Base-by-base conservation (phyloP, 352 stramenopile genomes). In the Pythium oligandrum region DNA sequence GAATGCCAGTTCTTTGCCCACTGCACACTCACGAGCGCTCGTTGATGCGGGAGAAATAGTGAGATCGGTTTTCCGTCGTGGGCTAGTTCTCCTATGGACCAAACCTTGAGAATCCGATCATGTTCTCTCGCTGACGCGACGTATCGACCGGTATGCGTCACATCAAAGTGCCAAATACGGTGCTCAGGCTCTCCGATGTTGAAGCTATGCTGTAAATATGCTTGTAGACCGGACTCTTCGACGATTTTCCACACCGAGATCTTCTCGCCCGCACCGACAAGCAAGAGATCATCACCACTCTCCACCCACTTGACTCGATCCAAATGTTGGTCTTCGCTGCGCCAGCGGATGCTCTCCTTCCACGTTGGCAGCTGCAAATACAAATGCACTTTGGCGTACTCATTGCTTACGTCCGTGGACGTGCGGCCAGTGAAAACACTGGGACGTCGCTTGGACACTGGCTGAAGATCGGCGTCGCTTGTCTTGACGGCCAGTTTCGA, bases 191-290 rank as follows among this genome's bases (percentile, higher is more conserved):
- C 42, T 8, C 55, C 62, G 33, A 90, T 38, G 0, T 52, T 59
- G 7, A 95, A 84, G 61, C 70, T 86, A 7, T 79, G 73, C 57
- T 93, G 83, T 35, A 90, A 56, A 59, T 92, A 92, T 45, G 60
- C 60, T 50, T 92, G 68, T 30, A 87, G 70, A 31, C 86, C 84
- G 0, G 78, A 74, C 50, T 95, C 84, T 43, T 93, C 73, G 8
- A 91, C 75, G 6, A 95, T 38, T 57, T 91, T 93, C 82, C 83
- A 95, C 40, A 90, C 74, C 17, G 77, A 84, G 42, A 95, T 53
- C 54, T 84, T 83, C 45, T 87, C 75, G 6, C 78, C 84, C 2
- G 64, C 77, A 34, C 76, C 84, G 8, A 85, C 48, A 38, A 93
- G 57, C n/a, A 85, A 64, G 10, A 93, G 68, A 39, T 92, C 78